phyloP scores from a whole-genome alignment of 2,329 filamentous ascomycete species.

The Chalaropsis ovoidea region DNA sequence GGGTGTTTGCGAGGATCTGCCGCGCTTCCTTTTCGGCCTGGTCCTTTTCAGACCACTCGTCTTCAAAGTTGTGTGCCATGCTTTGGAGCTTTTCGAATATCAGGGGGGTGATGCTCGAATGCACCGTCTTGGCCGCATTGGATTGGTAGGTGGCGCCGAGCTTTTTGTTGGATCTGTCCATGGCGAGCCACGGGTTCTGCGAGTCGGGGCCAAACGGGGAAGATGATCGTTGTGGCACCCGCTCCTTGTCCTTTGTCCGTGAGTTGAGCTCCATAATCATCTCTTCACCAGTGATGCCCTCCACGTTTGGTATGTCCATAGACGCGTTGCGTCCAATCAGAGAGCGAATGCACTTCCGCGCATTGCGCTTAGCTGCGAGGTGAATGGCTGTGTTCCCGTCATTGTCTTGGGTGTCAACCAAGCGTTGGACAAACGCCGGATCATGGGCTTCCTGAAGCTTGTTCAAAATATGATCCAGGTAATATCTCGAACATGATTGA shows the following conservation, averaged over 20 bases:
- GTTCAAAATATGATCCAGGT: conserved; percentile 82
- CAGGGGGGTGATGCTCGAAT: conserved; percentile 57
- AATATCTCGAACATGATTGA: conserved; percentile 82
- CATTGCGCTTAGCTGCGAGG: conserved; percentile 67
- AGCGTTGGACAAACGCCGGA: conserved; percentile 61
- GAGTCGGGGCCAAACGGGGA: conserved; percentile 57
- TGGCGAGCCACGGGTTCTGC: conserved; percentile 37
- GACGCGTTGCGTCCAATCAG: conserved; percentile 69
- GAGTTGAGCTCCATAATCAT: conserved; percentile 69
- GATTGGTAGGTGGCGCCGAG: conserved; percentile 44
- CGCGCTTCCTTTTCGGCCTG: conserved; percentile 57
- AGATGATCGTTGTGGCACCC: conserved; percentile 61
- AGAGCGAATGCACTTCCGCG: conserved; percentile 79
- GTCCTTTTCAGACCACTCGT: conserved; percentile 65
- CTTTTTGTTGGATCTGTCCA: conserved; percentile 31
- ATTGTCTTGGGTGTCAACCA: conserved; percentile 73
- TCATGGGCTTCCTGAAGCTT: conserved; percentile 70
- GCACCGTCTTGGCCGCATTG: conserved; percentile 58
- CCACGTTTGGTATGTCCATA: conserved; percentile 70
- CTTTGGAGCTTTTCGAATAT: conserved; percentile 64
- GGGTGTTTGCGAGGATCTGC: conserved; percentile 54
- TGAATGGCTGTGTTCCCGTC: conserved; percentile 81
- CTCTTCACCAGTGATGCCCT: conserved; percentile 75
- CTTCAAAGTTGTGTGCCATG: conserved; percentile 60
- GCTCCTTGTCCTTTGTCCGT: conserved; percentile 51